Conservation (phyloP, 2,329 filamentous ascomycete genomes). For the Fusarium bactridioides region DNA sequence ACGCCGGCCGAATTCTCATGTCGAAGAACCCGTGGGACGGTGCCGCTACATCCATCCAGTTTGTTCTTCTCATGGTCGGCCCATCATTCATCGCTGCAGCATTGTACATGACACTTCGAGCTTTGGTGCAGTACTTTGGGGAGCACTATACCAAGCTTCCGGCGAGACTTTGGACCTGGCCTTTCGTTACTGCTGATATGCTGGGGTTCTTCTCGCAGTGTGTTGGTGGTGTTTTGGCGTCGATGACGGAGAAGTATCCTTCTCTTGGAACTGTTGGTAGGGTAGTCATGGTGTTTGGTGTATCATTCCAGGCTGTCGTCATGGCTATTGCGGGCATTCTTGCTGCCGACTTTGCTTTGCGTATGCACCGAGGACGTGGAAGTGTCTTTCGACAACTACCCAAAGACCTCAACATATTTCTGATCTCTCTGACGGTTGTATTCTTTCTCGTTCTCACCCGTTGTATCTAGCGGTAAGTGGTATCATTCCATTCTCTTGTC, state of each 20-base stretch:
- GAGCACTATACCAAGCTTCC: neutral
- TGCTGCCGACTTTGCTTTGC: neutral
- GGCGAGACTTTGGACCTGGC: neutral
- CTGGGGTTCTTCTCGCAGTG: neutral
- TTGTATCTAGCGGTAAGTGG: neutral
- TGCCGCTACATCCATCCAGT: neutral
- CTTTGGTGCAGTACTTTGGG: neutral
- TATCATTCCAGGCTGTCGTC: neutral
- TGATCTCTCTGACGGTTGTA: neutral
- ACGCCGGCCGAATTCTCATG: neutral
- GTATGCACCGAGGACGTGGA: neutral
- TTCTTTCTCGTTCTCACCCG: neutral
- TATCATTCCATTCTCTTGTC: fast-evolving
- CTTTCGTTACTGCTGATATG: neutral
- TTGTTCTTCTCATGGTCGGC: neutral
- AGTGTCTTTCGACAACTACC: neutral
- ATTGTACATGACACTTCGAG: neutral
- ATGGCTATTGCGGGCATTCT: neutral
- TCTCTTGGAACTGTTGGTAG: neutral
- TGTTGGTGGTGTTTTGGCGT: neutral
- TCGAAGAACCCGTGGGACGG: neutral
- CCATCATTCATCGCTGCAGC: neutral
- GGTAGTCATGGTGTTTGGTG: neutral
- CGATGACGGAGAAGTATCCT: neutral
- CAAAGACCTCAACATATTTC: neutral